phyloP scores from a whole-genome alignment of 2,329 filamentous ascomycete species.

The Hymenoscyphus repandus region DNA sequence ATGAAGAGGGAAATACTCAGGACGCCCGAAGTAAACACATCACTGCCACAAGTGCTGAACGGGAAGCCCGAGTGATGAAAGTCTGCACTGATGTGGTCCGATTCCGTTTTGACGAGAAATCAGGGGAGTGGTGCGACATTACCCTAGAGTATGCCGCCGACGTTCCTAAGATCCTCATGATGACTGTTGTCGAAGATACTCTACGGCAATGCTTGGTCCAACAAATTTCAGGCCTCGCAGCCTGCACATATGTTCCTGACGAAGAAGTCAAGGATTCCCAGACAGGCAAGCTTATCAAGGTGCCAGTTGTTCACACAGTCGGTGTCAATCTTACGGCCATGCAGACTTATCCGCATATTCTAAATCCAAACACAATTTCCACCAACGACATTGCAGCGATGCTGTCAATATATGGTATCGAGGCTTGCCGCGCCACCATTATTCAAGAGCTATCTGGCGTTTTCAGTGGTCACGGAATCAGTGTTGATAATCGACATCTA shows the following conservation, averaged over 20 bases:
- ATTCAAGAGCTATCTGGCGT: slow-evolving; percentile 80
- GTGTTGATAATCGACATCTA: slow-evolving; percentile 84
- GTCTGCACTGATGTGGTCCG: slow-evolving; percentile 61
- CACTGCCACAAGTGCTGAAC: slow-evolving; percentile 31
- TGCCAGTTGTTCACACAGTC: slow-evolving; percentile 65
- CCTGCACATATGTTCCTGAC: slow-evolving; percentile 61
- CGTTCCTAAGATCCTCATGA: slow-evolving; percentile 87
- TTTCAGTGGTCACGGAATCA: slow-evolving; percentile 87
- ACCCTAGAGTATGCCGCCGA: slow-evolving; percentile 75
- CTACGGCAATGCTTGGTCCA: slow-evolving; percentile 78
- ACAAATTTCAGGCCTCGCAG: slow-evolving; percentile 71
- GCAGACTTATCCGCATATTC: slow-evolving; percentile 78
- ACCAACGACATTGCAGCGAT: slow-evolving; percentile 92
- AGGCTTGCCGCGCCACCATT: slow-evolving; percentile 84
- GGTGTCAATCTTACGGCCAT: slow-evolving; percentile 89
- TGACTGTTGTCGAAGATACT: slow-evolving; percentile 80
- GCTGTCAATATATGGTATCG: slow-evolving; percentile 82
- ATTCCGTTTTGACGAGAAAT: slow-evolving; percentile 74
- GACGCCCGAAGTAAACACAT: slow-evolving; percentile 16
- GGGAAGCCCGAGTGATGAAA: slow-evolving; percentile 60
- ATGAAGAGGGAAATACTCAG: slow-evolving; percentile 34
- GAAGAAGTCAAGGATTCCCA: slow-evolving; percentile 46
- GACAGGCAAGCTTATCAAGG: slow-evolving; percentile 44
- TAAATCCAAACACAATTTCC: slow-evolving; percentile 79
- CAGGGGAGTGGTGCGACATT: slow-evolving; percentile 72